A percentile compares a stretch with the other conserved stretches of the same genome.
phyloP scores from a whole-genome alignment of 371 early-diverging fungal genomes.

The Paraphysoderma sedebokerense region DNA sequence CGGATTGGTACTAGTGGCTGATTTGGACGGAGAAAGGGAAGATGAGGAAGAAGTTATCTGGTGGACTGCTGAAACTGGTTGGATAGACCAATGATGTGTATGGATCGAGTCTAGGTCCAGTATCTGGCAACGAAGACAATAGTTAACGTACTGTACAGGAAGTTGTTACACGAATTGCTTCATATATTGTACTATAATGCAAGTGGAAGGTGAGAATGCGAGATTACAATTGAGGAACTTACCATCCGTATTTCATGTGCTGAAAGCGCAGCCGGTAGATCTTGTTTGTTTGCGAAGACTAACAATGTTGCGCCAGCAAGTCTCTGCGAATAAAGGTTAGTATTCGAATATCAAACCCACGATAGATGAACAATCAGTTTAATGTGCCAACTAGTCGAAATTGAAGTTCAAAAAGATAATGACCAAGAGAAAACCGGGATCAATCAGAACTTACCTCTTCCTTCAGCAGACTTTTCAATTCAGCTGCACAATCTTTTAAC shows the following conservation, averaged over 20 bases:
- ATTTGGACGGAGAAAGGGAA: too few relatives aligned
- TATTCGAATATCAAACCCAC: background rate
- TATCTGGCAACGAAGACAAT: slow-evolving; percentile 16
- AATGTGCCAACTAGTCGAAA: too few relatives aligned
- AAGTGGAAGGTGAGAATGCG: background rate
- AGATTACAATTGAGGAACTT: background rate
- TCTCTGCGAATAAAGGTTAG: slow-evolving; percentile 26
- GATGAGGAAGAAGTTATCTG: too few relatives aligned
- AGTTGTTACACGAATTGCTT: background rate
- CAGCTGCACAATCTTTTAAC: slow-evolving; percentile 57
- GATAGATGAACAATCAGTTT: too few relatives aligned
- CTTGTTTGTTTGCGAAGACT: slow-evolving; percentile 94
- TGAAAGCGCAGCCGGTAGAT: slow-evolving; percentile 63
- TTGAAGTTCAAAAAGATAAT: too few relatives aligned
- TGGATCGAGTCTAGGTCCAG: slow-evolving; percentile 53
- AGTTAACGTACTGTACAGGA: background rate
- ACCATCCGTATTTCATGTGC: slow-evolving; percentile 53
- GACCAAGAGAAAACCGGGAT: too few relatives aligned
- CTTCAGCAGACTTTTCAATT: slow-evolving; percentile 54
- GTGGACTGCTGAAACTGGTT: slow-evolving; percentile 78
- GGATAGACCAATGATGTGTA: slow-evolving; percentile 85
- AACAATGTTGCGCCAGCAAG: slow-evolving; percentile 81
- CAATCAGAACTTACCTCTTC: slow-evolving; percentile 56
- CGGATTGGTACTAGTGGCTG: too few relatives aligned
- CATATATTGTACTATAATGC: background rate